Evolutionary conservation across 192 early-diverging fungal genomes (phyloP).

Genomic region (Backusella psychrophila): DNA sequence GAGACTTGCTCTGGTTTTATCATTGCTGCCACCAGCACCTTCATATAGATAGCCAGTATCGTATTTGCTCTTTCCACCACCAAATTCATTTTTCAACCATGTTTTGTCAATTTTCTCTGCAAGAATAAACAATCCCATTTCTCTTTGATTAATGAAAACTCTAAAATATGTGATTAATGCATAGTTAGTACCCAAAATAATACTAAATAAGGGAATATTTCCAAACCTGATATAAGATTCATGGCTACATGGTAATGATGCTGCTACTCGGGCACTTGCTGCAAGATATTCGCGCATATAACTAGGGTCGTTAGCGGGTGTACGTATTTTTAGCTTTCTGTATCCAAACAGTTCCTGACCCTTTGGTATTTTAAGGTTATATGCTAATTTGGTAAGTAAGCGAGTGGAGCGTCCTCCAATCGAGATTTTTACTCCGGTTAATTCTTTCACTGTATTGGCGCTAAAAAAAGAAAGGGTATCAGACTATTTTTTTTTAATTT

Average conservation of each 20-base stretch:
- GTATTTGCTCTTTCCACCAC: neutral
- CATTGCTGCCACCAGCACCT: neutral
- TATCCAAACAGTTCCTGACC: conserved; percentile 13
- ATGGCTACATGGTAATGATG: conserved; percentile 8
- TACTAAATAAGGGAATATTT: neutral
- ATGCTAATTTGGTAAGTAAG: conserved; percentile 23
- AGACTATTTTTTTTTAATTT: too few species aligned
- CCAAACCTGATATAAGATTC: conserved; percentile 28
- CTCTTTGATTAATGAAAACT: conserved; percentile 15
- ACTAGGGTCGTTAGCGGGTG: conserved; percentile 21
- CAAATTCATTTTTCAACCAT: conserved; percentile 15
- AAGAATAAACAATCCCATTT: conserved; percentile 8
- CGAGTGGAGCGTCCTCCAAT: conserved; percentile 27
- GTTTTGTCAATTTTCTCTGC: conserved; percentile 17
- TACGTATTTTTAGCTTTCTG: conserved; percentile 26
- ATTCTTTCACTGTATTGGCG: neutral
- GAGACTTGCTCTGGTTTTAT: neutral
- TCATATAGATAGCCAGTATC: conserved; percentile 2
- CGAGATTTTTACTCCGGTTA: neutral
- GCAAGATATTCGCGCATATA: conserved; percentile 31
- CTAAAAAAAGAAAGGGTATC: neutral
- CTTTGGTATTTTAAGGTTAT: conserved; percentile 23
- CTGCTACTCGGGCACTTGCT: conserved; percentile 12
- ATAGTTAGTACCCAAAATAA: neutral
- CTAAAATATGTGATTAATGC: conserved; percentile 10